A percentile compares a stretch with the other conserved stretches of the same genome.
These are phyloP conservation scores for Epichloe baconii DNA, from an alignment of 2,329 filamentous ascomycete species.

Conservation along the genomic window DNA sequence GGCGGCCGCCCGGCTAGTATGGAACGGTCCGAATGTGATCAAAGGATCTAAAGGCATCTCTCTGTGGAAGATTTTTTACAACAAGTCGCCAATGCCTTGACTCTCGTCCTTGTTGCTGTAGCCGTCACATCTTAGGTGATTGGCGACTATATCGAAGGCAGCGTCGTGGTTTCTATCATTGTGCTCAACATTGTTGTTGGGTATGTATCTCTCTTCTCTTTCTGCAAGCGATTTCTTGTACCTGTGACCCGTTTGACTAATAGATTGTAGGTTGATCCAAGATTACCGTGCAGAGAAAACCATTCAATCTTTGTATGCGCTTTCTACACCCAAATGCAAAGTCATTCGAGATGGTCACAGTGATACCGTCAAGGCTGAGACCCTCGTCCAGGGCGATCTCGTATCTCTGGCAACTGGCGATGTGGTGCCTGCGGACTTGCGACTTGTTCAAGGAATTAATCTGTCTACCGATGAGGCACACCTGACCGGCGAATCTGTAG, in stretches of 20 bases:
- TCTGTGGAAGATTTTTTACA: conserved; percentile 64
- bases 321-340: conserved; percentile 46
- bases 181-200: conserved; percentile 55
- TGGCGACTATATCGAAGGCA: conserved; percentile 49
- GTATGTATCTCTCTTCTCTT: conserved; percentile 24
- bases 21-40: conserved; percentile 58
- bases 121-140: conserved; percentile 59
- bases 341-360: conserved; percentile 40
- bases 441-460: conserved; percentile 55
- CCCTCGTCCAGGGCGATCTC: conserved; percentile 53
- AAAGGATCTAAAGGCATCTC: conserved; percentile 59
- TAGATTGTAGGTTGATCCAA: conserved; percentile 35
- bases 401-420: conserved; percentile 51
- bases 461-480: conserved; percentile 64
- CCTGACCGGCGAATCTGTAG: conserved; percentile 60
- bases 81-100: conserved; percentile 66
- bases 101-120: conserved; percentile 60
- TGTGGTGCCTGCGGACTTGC: conserved; percentile 56
- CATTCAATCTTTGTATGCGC: conserved; percentile 45
- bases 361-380: conserved; percentile 39
- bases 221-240: not conserved
- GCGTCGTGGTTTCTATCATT: conserved; percentile 51
- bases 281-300: conserved; percentile 49
- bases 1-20: conserved; percentile 49
- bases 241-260: not conserved